Evolutionary conservation across 2,329 filamentous ascomycete species (phyloP).

Genomic region (Colletotrichum camelliae): DNA sequence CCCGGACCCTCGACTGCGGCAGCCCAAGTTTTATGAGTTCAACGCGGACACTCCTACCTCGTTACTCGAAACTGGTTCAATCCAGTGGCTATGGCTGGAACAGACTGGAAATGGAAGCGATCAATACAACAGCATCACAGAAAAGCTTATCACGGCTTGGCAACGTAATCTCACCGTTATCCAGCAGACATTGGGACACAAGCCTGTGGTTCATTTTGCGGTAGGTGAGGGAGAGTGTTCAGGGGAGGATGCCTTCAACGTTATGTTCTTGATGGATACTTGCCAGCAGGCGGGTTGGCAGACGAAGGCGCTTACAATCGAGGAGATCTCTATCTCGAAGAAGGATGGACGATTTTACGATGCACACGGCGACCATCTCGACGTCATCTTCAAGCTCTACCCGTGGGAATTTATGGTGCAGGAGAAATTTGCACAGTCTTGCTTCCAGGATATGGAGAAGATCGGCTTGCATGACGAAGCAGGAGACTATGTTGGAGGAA

Average conservation of each 20-base stretch:
- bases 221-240: not conserved
- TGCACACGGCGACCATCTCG: not conserved
- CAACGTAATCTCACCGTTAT: not conserved
- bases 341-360: not conserved
- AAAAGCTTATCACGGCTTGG: not conserved
- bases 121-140: not conserved
- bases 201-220: not conserved
- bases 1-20: not conserved
- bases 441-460: not conserved
- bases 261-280: not conserved
- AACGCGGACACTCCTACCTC: not conserved
- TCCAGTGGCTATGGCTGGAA: constrained; percentile 1
- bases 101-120: not conserved
- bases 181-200: not conserved
- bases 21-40: constrained; percentile 3
- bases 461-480: not conserved
- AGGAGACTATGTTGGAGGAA: not conserved
- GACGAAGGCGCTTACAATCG: not conserved
- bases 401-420: not conserved
- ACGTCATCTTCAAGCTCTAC: not conserved
- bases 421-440: not conserved
- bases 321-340: not conserved
- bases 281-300: not conserved
- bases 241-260: not conserved
- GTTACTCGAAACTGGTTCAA: not conserved